These are phyloP conservation scores for Kodamaea nitidulidarum DNA, from an alignment of 805 yeast species.

Conservation along the genomic window DNA sequence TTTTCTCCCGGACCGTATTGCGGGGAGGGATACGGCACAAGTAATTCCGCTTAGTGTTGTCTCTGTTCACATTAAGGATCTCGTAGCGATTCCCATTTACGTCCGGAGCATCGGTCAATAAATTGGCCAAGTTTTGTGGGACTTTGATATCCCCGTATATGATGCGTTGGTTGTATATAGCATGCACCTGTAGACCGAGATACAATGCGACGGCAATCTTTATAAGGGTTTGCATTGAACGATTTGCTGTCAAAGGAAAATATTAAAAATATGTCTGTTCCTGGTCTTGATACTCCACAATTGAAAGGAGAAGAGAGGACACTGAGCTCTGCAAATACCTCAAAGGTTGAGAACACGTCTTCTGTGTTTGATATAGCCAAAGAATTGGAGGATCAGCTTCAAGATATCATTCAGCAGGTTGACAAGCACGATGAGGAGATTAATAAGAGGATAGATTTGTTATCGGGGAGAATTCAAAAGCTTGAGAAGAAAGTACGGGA, in stretches of 20 bases:
- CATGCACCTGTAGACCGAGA: background rate
- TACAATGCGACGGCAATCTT: background rate
- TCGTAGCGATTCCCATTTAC: conserved; percentile 15
- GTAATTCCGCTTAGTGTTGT: conserved; percentile 11
- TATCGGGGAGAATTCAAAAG: conserved; percentile 18
- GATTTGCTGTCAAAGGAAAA: background rate
- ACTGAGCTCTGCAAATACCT: background rate
- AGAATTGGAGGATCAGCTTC: conserved; percentile 26
- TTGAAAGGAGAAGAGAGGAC: conserved; percentile 25
- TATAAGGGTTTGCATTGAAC: background rate
- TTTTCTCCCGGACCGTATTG: background rate
- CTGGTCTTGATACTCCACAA: conserved; percentile 34
- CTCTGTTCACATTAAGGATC: conserved; percentile 12
- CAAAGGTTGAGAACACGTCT: background rate
- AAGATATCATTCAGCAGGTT: conserved; percentile 18
- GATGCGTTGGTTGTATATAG: conserved; percentile 15
- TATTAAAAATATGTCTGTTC: conserved; percentile 8
- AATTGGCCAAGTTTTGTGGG: conserved; percentile 14
- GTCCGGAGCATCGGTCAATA: conserved; percentile 9
- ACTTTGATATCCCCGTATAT: conserved; percentile 16
- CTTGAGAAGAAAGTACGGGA: conserved; percentile 9
- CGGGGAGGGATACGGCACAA: conserved; percentile 20
- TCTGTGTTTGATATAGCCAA: conserved; percentile 31
- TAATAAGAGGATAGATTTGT: conserved; percentile 21
- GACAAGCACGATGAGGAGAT: conserved; percentile 28